These are phyloP conservation scores for Isatis tinctoria DNA, from an alignment of 345 rosid species.

Conservation along the genomic window DNA sequence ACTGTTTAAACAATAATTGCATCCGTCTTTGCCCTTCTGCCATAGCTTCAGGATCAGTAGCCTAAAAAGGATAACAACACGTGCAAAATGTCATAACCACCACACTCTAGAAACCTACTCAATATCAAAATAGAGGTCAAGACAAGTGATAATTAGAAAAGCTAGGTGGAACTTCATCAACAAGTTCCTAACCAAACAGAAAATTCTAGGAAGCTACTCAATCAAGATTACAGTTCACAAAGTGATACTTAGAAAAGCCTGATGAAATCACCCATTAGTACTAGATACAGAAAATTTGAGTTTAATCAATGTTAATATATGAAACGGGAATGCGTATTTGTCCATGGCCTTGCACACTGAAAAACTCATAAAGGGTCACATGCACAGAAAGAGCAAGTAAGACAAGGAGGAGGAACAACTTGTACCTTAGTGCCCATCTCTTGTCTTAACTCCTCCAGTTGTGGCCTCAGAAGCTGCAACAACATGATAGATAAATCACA, in stretches of 20 bases:
- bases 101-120: slow-evolving; percentile 2
- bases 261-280: too few species aligned
- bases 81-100: neutral
- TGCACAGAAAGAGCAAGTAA: slow-evolving; percentile 5
- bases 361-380: neutral
- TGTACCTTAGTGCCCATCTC: slow-evolving; percentile 37
- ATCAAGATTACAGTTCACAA: neutral
- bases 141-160: neutral
- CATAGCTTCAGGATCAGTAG: slow-evolving; percentile 38
- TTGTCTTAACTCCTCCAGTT: slow-evolving; percentile 36
- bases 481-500: neutral
- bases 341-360: neutral
- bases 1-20: slow-evolving; percentile 42
- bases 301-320: neutral
- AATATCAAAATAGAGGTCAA: neutral
- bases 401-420: neutral
- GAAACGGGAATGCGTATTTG: neutral
- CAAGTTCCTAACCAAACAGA: too few species aligned
- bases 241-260: neutral
- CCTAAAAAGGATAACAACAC: slow-evolving; percentile 24
- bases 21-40: slow-evolving; percentile 40
- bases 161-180: neutral
- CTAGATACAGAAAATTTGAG: too few species aligned
- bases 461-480: slow-evolving; percentile 44
- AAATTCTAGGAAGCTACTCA: too few species aligned